Conservation (phyloP, 2,329 filamentous ascomycete species). For the Thelonectria discophora region DNA sequence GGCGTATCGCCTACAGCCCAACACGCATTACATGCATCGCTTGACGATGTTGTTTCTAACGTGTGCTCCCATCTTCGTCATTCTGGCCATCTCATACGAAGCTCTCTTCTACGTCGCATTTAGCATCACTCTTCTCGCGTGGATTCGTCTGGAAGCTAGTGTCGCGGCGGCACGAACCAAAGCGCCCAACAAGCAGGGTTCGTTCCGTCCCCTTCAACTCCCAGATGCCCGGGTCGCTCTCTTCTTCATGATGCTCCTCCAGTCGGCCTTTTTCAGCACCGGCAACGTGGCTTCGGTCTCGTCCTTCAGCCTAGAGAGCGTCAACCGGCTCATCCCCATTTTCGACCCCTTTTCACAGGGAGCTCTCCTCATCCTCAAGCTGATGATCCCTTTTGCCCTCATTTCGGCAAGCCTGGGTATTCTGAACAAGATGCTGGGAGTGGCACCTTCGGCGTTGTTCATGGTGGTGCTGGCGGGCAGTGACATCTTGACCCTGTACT, state of each 20-base stretch:
- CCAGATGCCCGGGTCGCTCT: slow-evolving; percentile 88
- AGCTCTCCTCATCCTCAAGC: slow-evolving; percentile 84
- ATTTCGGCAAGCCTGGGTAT: slow-evolving; percentile 95
- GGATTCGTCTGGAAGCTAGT: slow-evolving; percentile 90
- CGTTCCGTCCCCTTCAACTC: slow-evolving; percentile 74
- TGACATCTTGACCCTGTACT: slow-evolving; percentile 91
- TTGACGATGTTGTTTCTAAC: slow-evolving; percentile 89
- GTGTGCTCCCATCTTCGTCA: slow-evolving; percentile 92
- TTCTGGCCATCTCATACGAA: slow-evolving; percentile 97
- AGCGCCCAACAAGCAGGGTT: slow-evolving; percentile 37
- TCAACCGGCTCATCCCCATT: slow-evolving; percentile 84
- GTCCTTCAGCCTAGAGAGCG: slow-evolving; percentile 91
- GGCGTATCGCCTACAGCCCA: slow-evolving; percentile 81
- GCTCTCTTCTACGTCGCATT: slow-evolving; percentile 95
- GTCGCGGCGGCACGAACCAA: slow-evolving; percentile 53
- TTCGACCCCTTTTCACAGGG: slow-evolving; percentile 95
- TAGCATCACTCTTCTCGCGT: slow-evolving; percentile 80
- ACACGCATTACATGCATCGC: slow-evolving; percentile 88
- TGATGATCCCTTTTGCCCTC: slow-evolving; percentile 91
- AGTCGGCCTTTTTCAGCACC: slow-evolving; percentile 96
- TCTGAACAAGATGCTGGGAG: slow-evolving; percentile 82
- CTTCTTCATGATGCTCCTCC: slow-evolving; percentile 94
- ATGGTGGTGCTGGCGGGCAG: slow-evolving; percentile 93
- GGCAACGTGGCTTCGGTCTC: slow-evolving; percentile 95
- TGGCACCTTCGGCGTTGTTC: slow-evolving; percentile 89